These are phyloP conservation scores for Fusarium sp. DNA, from an alignment of 2,329 filamentous ascomycete genomes.

Conservation along the genomic window DNA sequence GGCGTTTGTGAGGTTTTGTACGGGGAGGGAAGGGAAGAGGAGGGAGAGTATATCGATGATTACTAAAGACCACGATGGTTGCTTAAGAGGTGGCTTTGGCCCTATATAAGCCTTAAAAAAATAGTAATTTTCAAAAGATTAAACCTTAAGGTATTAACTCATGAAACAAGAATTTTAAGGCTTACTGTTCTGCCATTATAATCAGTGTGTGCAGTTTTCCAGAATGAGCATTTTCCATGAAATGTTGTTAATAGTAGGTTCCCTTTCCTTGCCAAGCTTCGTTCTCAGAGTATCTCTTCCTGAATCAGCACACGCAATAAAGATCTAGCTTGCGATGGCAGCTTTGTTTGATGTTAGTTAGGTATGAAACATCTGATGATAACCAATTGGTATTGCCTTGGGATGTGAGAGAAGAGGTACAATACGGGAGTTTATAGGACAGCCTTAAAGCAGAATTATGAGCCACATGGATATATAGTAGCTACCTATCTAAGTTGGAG, in stretches of 20 bases:
- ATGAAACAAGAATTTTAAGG: not conserved
- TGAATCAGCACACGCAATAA: not conserved
- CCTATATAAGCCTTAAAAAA: slow-evolving; percentile 2
- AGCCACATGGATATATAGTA: not conserved
- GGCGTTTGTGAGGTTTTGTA: slow-evolving; percentile 97
- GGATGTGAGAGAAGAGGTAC: not conserved
- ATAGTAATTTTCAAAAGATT: slow-evolving; percentile 4
- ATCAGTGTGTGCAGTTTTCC: not conserved
- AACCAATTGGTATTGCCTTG: slow-evolving; percentile 1
- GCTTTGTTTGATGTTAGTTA: slow-evolving; percentile 5
- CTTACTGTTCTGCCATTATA: not conserved
- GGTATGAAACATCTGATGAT: slow-evolving; percentile 5
- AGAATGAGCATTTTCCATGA: slow-evolving; percentile 15
- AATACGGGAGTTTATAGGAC: not conserved
- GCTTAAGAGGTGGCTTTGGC: not conserved
- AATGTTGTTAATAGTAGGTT: not conserved
- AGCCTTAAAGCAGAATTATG: not conserved
- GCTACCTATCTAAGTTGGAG: not conserved
- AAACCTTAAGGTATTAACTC: not conserved
- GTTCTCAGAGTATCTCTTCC: slow-evolving; percentile 9
- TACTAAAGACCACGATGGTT: not conserved
- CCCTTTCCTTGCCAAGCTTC: slow-evolving; percentile 6
- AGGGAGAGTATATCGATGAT: slow-evolving; percentile 36
- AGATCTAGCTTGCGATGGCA: slow-evolving; percentile 2
- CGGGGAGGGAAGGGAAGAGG: slow-evolving; percentile 65